Percentiles rank a stretch among this genome's conserved stretches.
These are phyloP conservation scores for Sophora flavescens DNA, from an alignment of 306 rosid genomes.

Conservation along the genomic window DNA sequence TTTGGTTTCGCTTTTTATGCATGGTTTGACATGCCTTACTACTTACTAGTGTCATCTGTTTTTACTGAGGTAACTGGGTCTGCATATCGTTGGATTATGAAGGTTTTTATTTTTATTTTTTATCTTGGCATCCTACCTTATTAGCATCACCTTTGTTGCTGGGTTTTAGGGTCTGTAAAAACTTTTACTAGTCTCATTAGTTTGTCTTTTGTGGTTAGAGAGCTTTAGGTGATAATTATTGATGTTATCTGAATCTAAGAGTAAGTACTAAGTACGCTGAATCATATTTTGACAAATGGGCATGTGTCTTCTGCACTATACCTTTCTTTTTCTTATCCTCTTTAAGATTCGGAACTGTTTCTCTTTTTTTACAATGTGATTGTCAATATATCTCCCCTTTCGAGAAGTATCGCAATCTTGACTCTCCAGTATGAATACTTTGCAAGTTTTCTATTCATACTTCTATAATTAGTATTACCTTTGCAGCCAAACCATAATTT, in stretches of 20 bases:
- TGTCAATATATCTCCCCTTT: neutral
- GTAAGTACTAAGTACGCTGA: neutral
- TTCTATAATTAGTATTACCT: neutral
- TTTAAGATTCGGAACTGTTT: neutral
- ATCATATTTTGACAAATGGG: neutral
- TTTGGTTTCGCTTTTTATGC: neutral
- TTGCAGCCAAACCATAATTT: neutral
- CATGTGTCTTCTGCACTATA: neutral
- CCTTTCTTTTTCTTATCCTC: too few species aligned
- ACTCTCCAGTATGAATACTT: neutral
- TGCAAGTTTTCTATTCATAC: neutral
- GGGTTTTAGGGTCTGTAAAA: neutral
- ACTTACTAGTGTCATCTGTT: neutral
- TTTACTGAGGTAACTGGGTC: neutral
- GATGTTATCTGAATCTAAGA: neutral
- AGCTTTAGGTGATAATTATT: neutral
- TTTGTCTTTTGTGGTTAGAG: neutral
- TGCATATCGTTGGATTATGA: neutral
- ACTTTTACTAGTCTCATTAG: neutral
- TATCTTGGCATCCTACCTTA: neutral
- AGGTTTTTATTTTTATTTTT: neutral
- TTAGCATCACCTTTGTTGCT: neutral
- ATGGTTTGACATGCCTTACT: neutral
- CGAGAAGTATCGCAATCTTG: neutral
- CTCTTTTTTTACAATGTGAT: neutral